Evolutionary conservation across 148 eudicot species (phyloP), one percentile per base, ranked within the genome.

Genomic region (Cornus suecica): DNA sequence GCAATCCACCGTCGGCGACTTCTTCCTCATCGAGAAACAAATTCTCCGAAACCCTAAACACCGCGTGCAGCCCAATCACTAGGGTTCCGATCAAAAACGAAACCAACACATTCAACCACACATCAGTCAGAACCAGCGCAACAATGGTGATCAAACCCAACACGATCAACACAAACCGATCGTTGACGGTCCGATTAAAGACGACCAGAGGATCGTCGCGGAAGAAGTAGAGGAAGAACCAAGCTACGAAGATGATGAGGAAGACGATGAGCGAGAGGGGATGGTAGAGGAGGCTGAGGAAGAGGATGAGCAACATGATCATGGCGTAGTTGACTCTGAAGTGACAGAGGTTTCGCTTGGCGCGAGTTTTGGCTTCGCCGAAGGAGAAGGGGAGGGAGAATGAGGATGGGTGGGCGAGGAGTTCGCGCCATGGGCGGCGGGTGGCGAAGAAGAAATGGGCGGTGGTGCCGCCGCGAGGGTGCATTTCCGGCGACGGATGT

Each of bases 291-390:
- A 88, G 86, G 81, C 83, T 63, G 18, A 82, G 78, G 79, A 84
- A 88, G 54, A 88, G 69, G 61, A 82, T 25, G 4, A 76, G 0
- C 37, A 88, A 77, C 27, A 70, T 25, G 77, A 80, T 61, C 16
- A 85, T 29, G 30, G 91, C 54, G 88, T 88, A 88, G 61, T 88
- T 88, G 70, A 48, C 86, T 27, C 88, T 83, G 78, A 85, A 86
- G 81, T 77, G 83, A 77, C 65, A 58, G 66, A 81, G 71, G 82
- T 88, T 88, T 10, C 87, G 88, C 32, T 88, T 84, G 54, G 84
- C 26, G 29, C 84, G 83, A 16, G 63, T 0, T 30, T 52, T 71
- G 84, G 84, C 73, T 25, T 66, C 70, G 67, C 78, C 34, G 76
- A 84, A 83, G 60, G 83, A 68, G 74, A 27, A n/a, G 52, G 91